Conservation (phyloP, 164 flowering plant genomes). For the Chimonanthus praecox region DNA sequence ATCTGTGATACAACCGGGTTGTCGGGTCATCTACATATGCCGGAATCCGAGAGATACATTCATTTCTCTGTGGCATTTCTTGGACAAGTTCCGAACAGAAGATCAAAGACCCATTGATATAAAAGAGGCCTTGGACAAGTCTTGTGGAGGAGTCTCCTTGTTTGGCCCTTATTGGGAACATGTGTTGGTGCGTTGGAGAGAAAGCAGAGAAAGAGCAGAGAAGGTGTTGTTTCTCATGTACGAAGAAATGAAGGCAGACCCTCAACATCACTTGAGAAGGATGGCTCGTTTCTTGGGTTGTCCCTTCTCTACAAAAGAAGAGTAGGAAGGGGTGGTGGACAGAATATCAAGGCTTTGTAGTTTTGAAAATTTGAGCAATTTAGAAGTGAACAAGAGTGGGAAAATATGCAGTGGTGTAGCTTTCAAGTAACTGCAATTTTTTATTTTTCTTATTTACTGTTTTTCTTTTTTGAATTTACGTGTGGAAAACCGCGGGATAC, state of each 20-base stretch:
- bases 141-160: neutral
- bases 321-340: conserved; percentile 1
- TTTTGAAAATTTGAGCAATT: neutral
- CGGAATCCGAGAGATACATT: conserved; percentile 11
- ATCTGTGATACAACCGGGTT: neutral
- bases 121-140: conserved; percentile 10
- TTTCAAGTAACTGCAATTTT: too few relatives aligned
- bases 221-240: conserved; percentile 5
- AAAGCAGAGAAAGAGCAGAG: neutral
- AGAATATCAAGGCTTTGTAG: conserved; percentile 3
- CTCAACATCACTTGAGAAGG: neutral
- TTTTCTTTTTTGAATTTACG: too few relatives aligned
- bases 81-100: neutral
- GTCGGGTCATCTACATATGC: neutral
- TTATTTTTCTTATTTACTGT: too few relatives aligned
- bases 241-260: conserved; percentile 6
- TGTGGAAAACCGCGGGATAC: too few relatives aligned
- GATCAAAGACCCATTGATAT: neutral
- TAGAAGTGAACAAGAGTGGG: conserved; percentile 7
- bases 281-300: conserved; percentile 9
- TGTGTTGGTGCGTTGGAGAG: conserved; percentile 10
- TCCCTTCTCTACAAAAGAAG: conserved; percentile 4
- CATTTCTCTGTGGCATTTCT: conserved; percentile 9
- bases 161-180: conserved; percentile 7
- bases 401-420: neutral